These are phyloP conservation scores for Cystobasidium slooffiae DNA, from an alignment of 1,284 basidiomycete genomes.

Conservation along the genomic window DNA sequence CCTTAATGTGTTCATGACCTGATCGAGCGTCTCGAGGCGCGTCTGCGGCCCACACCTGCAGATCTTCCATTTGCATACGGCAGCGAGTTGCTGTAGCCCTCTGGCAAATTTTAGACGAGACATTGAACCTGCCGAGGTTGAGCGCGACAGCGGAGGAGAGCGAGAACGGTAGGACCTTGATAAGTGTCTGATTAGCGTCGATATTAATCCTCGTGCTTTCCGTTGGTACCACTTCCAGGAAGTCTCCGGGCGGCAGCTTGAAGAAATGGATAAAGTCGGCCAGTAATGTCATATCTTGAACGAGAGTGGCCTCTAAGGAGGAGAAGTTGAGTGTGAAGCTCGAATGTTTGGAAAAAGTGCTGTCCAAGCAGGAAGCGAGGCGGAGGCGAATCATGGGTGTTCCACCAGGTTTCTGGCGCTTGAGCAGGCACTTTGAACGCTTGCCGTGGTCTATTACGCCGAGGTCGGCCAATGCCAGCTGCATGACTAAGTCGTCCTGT, in stretches of 20 bases:
- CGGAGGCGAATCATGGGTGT: neutral
- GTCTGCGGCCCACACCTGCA: slow-evolving; percentile 83
- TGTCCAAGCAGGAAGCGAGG: slow-evolving; percentile 60
- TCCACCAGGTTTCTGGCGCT: slow-evolving; percentile 57
- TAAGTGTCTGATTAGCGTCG: slow-evolving; percentile 70
- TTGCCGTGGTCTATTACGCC: too few relatives aligned
- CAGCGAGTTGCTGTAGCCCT: slow-evolving; percentile 64
- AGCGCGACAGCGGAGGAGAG: slow-evolving; percentile 70
- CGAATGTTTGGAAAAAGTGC: slow-evolving; percentile 77
- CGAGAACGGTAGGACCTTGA: slow-evolving; percentile 66
- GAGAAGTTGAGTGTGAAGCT: slow-evolving; percentile 69
- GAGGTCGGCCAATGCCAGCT: too few relatives aligned
- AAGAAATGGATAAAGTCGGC: slow-evolving; percentile 69
- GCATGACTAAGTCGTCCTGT: too few relatives aligned
- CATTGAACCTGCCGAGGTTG: slow-evolving; percentile 68
- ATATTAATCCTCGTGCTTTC: slow-evolving; percentile 77
- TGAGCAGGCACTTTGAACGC: neutral
- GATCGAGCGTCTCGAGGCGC: slow-evolving; percentile 61
- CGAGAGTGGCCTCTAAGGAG: slow-evolving; percentile 69
- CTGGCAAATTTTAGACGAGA: slow-evolving; percentile 73
- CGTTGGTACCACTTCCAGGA: slow-evolving; percentile 89
- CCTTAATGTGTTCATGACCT: neutral
- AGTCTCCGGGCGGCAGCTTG: slow-evolving; percentile 73
- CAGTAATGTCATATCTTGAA: slow-evolving; percentile 69
- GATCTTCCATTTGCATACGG: slow-evolving; percentile 61